Evolutionary conservation across 352 stramenopile species (phyloP), one percentile per base, ranked within the genome.

Genomic region (Phytophthora crassamura): DNA sequence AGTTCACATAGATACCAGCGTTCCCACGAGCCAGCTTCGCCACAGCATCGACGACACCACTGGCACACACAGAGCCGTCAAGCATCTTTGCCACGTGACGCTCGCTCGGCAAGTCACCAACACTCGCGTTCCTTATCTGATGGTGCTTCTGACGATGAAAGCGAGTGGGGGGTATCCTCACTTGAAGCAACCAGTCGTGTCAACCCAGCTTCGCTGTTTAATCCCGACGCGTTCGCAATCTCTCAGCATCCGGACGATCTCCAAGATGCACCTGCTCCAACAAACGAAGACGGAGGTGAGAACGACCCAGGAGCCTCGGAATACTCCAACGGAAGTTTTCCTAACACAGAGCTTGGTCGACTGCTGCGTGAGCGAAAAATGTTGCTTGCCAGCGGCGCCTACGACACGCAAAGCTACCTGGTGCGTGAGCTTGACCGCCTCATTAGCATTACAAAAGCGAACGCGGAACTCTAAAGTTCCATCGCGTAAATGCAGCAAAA

Each of bases 381-480:
- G 3, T 64, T 94, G 50, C 60, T 94, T 12, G 60, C 62, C 8
- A 93, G 75, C 46, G 84, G 84, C 4, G 67, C 74, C 15, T 93
- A 93, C 56, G 69, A 80, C n/a, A 48, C 72, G 7, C 54, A 90
- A 39, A 90, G 83, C 39, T 84, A 88, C 20, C 36, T 94, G 32
- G 78, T 93, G 15, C 78, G 71, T 2, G 84, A 93, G 45, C 73
- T 94, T 36, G 81, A 87, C 25, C 72, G 86, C 32, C 67, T 85
- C 4, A 92, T 93, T 20, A 67, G 46, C 15, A 40, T 54, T 20
- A 69, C 63, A 5, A 72, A 58, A 46, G 51, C 53, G 40, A 76
- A 77, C 41, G 39, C 34, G 25, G 49, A 74, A n/a, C 55, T 67
- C 20, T 48, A 64, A 25, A 65, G 30, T 11, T 53, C 34, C 22